Evolutionary conservation across 192 early-diverging fungal species (phyloP).

Genomic region (Dissophora globulifera): DNA sequence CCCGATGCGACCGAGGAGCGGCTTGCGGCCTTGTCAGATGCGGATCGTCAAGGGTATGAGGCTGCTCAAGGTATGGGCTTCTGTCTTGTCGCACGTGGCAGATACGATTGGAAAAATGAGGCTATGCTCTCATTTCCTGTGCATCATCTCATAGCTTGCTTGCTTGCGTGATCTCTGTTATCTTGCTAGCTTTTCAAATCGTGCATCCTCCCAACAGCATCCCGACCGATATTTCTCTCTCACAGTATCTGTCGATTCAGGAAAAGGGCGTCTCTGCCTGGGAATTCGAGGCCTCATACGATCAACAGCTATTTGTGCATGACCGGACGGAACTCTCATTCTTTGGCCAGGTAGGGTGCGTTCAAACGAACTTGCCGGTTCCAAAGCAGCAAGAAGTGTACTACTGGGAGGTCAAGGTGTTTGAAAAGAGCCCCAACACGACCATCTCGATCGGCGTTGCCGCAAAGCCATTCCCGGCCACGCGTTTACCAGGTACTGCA

Average conservation of each 20-base stretch:
- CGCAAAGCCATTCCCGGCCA: slow-evolving; percentile 79
- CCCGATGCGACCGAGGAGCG: slow-evolving; percentile 30
- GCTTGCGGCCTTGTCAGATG: slow-evolving; percentile 24
- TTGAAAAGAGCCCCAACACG: slow-evolving; percentile 75
- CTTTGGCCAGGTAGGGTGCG: slow-evolving; percentile 74
- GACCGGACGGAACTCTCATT: slow-evolving; percentile 82
- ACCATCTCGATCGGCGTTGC: slow-evolving; percentile 77
- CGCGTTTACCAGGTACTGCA: slow-evolving; percentile 74
- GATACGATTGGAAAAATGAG: no score
- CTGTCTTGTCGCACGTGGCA: no score
- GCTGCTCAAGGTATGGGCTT: slow-evolving; percentile 36
- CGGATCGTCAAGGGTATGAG: slow-evolving; percentile 36
- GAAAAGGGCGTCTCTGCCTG: slow-evolving; percentile 87
- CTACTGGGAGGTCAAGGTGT: slow-evolving; percentile 86
- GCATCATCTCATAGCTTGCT: no score
- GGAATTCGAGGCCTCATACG: slow-evolving; percentile 79
- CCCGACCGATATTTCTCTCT: slow-evolving; percentile 78
- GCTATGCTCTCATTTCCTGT: no score
- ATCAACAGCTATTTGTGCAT: slow-evolving; percentile 71
- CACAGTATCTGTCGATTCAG: slow-evolving; percentile 79
- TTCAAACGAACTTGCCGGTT: slow-evolving; percentile 84
- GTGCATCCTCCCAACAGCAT: slow-evolving; percentile 78
- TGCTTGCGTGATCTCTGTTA: background rate
- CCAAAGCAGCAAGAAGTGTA: slow-evolving; percentile 84
- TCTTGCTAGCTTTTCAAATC: slow-evolving; percentile 69